Conservation (phyloP, 2,329 filamentous ascomycete species). For the Juglanconis juglandina region DNA sequence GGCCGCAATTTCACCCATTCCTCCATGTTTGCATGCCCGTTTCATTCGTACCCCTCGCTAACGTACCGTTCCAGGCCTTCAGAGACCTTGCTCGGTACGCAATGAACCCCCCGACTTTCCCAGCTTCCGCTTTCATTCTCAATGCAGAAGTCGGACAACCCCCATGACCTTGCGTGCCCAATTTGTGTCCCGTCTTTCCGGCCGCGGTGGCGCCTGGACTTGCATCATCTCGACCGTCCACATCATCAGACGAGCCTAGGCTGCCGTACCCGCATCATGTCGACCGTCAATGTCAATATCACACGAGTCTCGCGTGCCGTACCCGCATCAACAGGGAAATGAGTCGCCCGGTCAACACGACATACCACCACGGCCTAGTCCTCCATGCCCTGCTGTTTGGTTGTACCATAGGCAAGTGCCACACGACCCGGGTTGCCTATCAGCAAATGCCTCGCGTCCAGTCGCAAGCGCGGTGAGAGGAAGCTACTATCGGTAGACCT, state of each 20-base stretch:
- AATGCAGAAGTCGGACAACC: conserved; percentile 1
- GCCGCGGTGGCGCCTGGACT: background rate
- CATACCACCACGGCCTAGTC: background rate
- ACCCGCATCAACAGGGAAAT: background rate
- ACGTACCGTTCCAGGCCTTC: conserved; percentile 27
- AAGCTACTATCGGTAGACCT: too few species aligned
- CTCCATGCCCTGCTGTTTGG: background rate
- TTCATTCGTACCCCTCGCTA: conserved; percentile 12
- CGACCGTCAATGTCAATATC: background rate
- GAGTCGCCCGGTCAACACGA: background rate
- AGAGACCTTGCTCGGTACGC: conserved; percentile 31
- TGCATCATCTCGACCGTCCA: too few species aligned
- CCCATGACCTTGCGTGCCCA: background rate
- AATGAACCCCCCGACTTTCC: conserved; percentile 3
- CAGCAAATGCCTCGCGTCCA: background rate
- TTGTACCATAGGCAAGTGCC: background rate
- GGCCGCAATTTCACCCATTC: background rate
- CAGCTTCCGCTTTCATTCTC: background rate
- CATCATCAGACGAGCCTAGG: too few species aligned
- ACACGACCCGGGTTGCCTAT: background rate
- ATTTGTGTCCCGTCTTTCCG: background rate
- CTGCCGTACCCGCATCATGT: background rate
- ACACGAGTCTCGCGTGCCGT: background rate
- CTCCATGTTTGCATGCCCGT: background rate
- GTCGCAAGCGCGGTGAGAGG: background rate